phyloP scores from a whole-genome alignment of 2,329 filamentous ascomycete genomes.

The Colletotrichum plurivorum region DNA sequence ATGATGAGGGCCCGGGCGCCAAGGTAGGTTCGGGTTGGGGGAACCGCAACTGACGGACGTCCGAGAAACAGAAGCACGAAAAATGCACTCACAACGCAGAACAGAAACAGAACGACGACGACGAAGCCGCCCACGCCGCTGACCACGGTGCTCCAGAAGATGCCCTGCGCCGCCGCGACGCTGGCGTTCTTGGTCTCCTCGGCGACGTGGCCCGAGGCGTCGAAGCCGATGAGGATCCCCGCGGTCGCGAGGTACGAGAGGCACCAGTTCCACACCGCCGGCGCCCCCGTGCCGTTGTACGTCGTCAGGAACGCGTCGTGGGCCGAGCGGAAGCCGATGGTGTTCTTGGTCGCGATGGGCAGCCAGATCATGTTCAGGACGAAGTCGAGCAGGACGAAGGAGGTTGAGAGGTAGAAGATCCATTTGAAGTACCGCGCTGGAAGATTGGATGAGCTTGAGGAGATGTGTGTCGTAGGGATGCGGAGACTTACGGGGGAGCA shows the following conservation, averaged over 20 bases:
- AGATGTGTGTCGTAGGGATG: too few relatives aligned
- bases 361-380: slow-evolving; percentile 73
- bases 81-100: slow-evolving; percentile 62
- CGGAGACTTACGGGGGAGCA: slow-evolving; percentile 61
- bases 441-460: not conserved
- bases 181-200: slow-evolving; percentile 73
- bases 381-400: slow-evolving; percentile 70
- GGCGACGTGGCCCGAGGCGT: slow-evolving; percentile 72
- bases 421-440: slow-evolving; percentile 60
- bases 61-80: too few relatives aligned
- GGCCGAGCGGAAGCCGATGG: slow-evolving; percentile 68
- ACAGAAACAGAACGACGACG: slow-evolving; percentile 71
- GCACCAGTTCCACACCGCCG: slow-evolving; percentile 74
- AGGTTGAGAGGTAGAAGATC: slow-evolving; percentile 65
- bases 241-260: slow-evolving; percentile 73
- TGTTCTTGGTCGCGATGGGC: slow-evolving; percentile 68
- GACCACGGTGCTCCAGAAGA: slow-evolving; percentile 72
- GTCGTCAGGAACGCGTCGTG: slow-evolving; percentile 73
- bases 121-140: slow-evolving; percentile 69
- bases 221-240: slow-evolving; percentile 72
- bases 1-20: too few relatives aligned
- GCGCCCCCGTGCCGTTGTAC: slow-evolving; percentile 70
- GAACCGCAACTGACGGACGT: too few relatives aligned
- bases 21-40: too few relatives aligned
- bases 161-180: slow-evolving; percentile 68